These are phyloP conservation scores for Albugo laibachii DNA, from an alignment of 352 stramenopile species.

Conservation along the genomic window DNA sequence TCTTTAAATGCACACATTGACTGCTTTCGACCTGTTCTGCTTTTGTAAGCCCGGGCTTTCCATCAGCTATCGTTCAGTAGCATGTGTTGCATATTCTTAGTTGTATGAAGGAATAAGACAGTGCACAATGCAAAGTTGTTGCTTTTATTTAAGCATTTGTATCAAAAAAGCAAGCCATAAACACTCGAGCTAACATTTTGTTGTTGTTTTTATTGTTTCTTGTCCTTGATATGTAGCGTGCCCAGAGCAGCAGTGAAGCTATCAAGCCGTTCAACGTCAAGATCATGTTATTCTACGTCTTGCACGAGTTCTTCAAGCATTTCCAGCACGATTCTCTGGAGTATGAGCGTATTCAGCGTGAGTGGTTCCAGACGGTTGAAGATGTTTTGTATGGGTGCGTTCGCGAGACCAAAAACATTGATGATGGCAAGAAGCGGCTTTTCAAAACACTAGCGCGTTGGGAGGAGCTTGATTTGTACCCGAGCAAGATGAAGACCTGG, in stretches of 20 bases:
- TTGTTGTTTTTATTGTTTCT: not conserved
- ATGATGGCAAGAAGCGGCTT: constrained; percentile 50
- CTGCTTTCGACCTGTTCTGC: no score
- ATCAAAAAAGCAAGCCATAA: not conserved
- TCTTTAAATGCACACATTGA: no score
- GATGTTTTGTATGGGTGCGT: constrained; percentile 52
- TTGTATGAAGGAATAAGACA: no score
- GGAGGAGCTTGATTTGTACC: constrained; percentile 67
- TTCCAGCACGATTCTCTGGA: constrained; percentile 25
- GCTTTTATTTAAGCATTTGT: not conserved
- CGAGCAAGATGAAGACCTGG: constrained; percentile 58
- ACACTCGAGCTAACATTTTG: not conserved
- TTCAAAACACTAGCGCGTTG: constrained; percentile 72
- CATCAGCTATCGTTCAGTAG: no score
- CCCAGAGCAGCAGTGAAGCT: constrained; percentile 12
- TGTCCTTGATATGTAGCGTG: not conserved
- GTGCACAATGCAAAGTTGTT: not conserved
- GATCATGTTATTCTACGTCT: constrained; percentile 74
- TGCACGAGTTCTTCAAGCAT: constrained; percentile 75
- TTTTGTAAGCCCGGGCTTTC: no score
- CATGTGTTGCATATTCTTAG: no score
- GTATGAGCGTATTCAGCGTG: constrained; percentile 31
- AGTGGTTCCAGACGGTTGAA: constrained; percentile 69
- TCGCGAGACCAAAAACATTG: constrained; percentile 33
- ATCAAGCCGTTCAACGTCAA: constrained; percentile 50